Percentiles rank a stretch among this genome's conserved stretches.
Evolutionary conservation across 352 stramenopile genomes (phyloP).

Genomic region (Phytopythium litorale): DNA sequence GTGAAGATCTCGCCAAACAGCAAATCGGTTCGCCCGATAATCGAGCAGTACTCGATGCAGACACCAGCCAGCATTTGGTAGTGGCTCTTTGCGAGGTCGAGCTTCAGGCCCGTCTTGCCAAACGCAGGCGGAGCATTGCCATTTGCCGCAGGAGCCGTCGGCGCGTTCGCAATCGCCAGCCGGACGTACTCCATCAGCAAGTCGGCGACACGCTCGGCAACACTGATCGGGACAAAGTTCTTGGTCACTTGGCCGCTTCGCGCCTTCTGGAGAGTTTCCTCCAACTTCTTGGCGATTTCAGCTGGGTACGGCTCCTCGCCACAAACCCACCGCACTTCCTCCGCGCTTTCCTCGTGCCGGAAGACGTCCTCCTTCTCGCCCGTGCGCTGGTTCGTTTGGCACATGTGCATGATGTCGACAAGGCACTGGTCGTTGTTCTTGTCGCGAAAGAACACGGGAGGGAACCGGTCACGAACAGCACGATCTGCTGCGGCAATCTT

Average conservation of each 20-base stretch:
- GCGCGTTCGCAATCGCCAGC: conserved; percentile 81
- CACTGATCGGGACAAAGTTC: conserved; percentile 88
- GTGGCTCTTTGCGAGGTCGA: conserved; percentile 91
- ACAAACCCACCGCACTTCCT: conserved; percentile 83
- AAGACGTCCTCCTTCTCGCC: conserved; percentile 88
- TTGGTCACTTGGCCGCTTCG: conserved; percentile 79
- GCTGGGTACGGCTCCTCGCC: conserved; percentile 73
- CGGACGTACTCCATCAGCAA: conserved; percentile 89
- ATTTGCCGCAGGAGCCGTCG: conserved; percentile 16
- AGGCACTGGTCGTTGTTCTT: conserved; percentile 88
- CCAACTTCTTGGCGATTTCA: conserved; percentile 81
- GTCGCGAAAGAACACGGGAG: conserved; percentile 86
- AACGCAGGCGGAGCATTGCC: conserved; percentile 15
- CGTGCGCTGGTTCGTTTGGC: conserved; percentile 85
- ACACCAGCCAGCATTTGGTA: conserved; percentile 96
- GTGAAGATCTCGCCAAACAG: conserved; percentile 88
- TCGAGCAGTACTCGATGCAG: conserved; percentile 94
- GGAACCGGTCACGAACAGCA: conserved; percentile 81
- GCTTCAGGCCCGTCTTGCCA: conserved; percentile 62
- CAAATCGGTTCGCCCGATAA: conserved; percentile 81
- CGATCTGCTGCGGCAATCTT: conserved; percentile 77
- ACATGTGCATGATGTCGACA: conserved; percentile 89
- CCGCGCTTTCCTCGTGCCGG: conserved; percentile 72
- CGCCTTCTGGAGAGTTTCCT: conserved; percentile 83
- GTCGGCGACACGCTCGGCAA: conserved; percentile 84